These are phyloP conservation scores for Corylus avellana DNA, from an alignment of 306 rosid genomes.

Conservation along the genomic window DNA sequence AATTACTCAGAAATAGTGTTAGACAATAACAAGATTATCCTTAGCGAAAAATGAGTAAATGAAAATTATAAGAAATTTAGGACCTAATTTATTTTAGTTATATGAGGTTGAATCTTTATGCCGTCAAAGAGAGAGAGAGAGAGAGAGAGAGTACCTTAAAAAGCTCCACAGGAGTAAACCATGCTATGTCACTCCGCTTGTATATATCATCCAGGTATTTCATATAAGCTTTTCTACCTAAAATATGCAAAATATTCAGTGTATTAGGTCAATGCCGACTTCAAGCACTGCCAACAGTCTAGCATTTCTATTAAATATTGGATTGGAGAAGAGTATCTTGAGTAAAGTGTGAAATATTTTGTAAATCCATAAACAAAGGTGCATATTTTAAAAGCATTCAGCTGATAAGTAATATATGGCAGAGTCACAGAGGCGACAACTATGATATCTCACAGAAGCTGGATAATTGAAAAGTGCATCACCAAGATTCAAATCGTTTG, in stretches of 20 bases:
- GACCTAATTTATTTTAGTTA: slow-evolving; percentile 4
- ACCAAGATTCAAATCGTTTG: background rate
- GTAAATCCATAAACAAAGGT: background rate
- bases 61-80: background rate
- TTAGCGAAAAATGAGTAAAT: background rate
- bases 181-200: slow-evolving; percentile 71
- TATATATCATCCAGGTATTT: slow-evolving; percentile 73
- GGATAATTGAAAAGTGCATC: background rate
- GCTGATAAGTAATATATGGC: background rate
- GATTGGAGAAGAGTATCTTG: background rate
- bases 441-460: background rate
- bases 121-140: background rate
- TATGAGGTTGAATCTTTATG: slow-evolving; percentile 8
- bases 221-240: slow-evolving; percentile 91
- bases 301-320: background rate
- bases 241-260: slow-evolving; percentile 30
- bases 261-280: slow-evolving; percentile 16
- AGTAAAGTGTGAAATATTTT: background rate
- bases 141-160: slow-evolving; percentile 59
- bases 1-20: background rate
- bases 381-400: background rate
- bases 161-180: slow-evolving; percentile 97
- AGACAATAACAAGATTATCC: background rate
- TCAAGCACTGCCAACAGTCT: background rate
- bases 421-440: background rate